Conservation (phyloP, 2,329 filamentous ascomycete genomes). For the Pestalotiopsis sp. region DNA sequence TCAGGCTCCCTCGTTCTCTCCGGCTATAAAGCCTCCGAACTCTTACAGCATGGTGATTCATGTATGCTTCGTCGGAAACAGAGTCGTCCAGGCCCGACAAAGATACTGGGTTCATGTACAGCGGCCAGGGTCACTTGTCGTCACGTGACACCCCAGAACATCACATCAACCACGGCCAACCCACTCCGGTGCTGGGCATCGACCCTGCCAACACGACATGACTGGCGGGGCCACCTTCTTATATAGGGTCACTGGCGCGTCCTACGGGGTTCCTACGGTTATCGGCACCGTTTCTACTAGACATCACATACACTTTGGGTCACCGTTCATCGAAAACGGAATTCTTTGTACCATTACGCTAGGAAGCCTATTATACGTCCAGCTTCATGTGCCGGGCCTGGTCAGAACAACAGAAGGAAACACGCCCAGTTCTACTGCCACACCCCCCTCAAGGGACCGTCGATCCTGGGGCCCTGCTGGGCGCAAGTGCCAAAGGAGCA, state of each 20-base stretch:
- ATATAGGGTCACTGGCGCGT: slow-evolving; percentile 3
- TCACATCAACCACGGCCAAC: slow-evolving; percentile 21
- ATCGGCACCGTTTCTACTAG: background rate
- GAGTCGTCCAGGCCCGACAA: background rate
- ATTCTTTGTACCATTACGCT: slow-evolving; percentile 10
- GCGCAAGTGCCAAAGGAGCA: slow-evolving; percentile 35
- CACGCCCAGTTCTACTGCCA: slow-evolving; percentile 16
- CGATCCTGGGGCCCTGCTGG: slow-evolving; percentile 20
- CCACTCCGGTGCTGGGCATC: slow-evolving; percentile 23
- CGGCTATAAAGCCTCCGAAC: background rate
- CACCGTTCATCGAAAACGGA: slow-evolving; percentile 10
- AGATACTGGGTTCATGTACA: background rate
- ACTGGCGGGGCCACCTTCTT: background rate
- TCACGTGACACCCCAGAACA: slow-evolving; percentile 35
- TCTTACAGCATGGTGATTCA: background rate
- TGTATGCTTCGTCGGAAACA: background rate
- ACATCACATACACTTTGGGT: background rate
- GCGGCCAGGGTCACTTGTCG: slow-evolving; percentile 3
- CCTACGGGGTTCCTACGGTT: background rate
- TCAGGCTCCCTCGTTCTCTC: background rate
- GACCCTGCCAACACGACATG: slow-evolving; percentile 7
- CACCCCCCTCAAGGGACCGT: slow-evolving; percentile 19
- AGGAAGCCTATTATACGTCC: background rate
- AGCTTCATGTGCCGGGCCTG: background rate
- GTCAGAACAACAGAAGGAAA: slow-evolving; percentile 2